Evolutionary conservation across 2,329 filamentous ascomycete genomes (phyloP), one percentile per base, ranked within the genome.

Genomic region (Calonectria pseudoturangicola): DNA sequence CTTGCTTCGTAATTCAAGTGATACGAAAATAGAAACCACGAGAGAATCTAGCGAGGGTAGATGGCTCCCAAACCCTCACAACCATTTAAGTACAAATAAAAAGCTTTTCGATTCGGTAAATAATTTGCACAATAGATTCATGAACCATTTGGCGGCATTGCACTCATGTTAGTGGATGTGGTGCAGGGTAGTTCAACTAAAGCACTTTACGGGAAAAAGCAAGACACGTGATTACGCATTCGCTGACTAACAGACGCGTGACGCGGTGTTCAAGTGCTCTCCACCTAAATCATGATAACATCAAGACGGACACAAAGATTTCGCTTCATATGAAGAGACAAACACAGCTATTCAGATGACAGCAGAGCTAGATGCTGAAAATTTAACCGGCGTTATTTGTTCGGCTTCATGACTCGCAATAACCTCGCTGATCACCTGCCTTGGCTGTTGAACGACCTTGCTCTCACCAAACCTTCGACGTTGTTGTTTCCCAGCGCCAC

Each of bases 351-450:
- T 68, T 70, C 76, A 75, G 71, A 82, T 82, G 80, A 79, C 76
- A 73, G 68, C 68, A 54, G 54, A 41, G 72, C 73, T 71, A 73
- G 68, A 36, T 75, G 64, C 71, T 75, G 73, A 78, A 72, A 73
- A 58, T 76, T 72, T 65, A 71, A 75, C 74, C 76, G 78, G 75
- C 71, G 75, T 58, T 66, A 65, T 43, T 45, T 67, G 73, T 78
- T 83, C 83, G 86, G 81, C 85, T 88, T 88, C 85, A 92, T 92
- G 90, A 92, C 90, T 85, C 89, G 88, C 81, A 91, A 91, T 84
- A 92, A 92, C 80, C 86, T 92, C 73, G 82, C 83, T 77, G 87
- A 89, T 80, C 88, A 92, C 81, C 84, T 92, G 77, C 85, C 88
- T 77, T 92, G 90, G 90, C 85, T 92, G 79, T 80, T 90, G 78